Evolutionary conservation across 495 filamentous ascomycete genomes (phyloP), one percentile per base, ranked within the genome.

Genomic region (Paragyromitra xinjiangensis): DNA sequence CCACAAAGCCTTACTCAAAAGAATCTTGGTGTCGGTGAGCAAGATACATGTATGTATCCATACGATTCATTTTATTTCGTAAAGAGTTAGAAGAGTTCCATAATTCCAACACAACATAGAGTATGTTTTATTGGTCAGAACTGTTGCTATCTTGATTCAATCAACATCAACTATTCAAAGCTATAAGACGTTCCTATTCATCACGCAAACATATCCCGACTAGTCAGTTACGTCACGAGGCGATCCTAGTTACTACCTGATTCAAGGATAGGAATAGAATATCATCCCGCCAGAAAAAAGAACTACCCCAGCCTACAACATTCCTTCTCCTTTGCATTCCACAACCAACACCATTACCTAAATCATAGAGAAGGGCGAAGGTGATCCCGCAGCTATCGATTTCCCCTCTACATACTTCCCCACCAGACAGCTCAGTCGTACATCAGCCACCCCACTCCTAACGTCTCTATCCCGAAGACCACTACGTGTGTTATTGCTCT

Each of bases 331-430:
- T 29, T 24, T 29, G 22, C 53, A 56, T 56, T 29, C 24, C 50
- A 55, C 50, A 55, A 24, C 50, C 24, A 56, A 55, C 51, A 2
- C 22, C 53, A 56, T 56, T 22, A 26, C 53, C 53, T 0, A 56
- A 56, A 56, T 56, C 53, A 56, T 56, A 9, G 53, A 29, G 24
- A 29, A 56, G 51, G n/a, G 51, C 19, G 19, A 55, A 55, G 51
- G 51, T 55, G 53, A 56, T 56, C 53, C 53, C 24, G 53, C 53
- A 55, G 53, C 22, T 56, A 56, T 56, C 53, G 19, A 56, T 56
- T 24, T 9, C 19, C 22, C 53, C 56, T 61, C 56, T 29, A 61
- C 56, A 34, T 34, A 3, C 56, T 34, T 29, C 29, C 39, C 56
- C 26, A 11, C 29, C 29, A 61, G 56, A 61, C 56, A 19, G 26